Evolutionary conservation across 2,329 filamentous ascomycete genomes (phyloP).

Genomic region (Claviceps sp.): DNA sequence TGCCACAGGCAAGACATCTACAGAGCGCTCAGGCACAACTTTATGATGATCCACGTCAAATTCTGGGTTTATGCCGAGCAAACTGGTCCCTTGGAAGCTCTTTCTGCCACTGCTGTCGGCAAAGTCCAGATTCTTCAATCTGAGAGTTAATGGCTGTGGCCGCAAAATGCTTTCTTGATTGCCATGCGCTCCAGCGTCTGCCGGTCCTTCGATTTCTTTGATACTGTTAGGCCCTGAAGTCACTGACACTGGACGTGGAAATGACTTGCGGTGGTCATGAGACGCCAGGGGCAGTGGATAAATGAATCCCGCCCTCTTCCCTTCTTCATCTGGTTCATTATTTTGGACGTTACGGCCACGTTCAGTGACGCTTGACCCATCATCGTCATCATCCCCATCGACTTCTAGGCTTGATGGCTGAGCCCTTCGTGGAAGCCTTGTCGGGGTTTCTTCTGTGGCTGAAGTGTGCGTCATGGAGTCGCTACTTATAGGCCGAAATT

Average conservation of each 20-base stretch:
- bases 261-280: background rate
- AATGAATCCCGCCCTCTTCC: background rate
- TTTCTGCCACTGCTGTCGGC: background rate
- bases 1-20: background rate
- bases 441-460: background rate
- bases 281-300: background rate
- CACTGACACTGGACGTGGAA: background rate
- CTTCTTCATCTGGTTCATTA: background rate
- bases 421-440: background rate
- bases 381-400: background rate
- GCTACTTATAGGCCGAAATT: background rate
- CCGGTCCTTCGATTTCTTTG: background rate
- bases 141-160: conserved; percentile 1
- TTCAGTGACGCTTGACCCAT: background rate
- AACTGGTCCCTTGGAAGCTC: background rate
- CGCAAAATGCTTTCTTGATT: background rate
- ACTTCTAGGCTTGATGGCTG: background rate
- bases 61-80: background rate
- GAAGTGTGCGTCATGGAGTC: conserved; percentile 5
- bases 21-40: background rate
- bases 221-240: background rate
- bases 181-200: background rate
- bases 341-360: background rate
- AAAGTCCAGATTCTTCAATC: background rate
- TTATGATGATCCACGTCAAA: background rate